Conservation (phyloP, 2,329 filamentous ascomycete genomes). For the Raffaelea albimanens region DNA sequence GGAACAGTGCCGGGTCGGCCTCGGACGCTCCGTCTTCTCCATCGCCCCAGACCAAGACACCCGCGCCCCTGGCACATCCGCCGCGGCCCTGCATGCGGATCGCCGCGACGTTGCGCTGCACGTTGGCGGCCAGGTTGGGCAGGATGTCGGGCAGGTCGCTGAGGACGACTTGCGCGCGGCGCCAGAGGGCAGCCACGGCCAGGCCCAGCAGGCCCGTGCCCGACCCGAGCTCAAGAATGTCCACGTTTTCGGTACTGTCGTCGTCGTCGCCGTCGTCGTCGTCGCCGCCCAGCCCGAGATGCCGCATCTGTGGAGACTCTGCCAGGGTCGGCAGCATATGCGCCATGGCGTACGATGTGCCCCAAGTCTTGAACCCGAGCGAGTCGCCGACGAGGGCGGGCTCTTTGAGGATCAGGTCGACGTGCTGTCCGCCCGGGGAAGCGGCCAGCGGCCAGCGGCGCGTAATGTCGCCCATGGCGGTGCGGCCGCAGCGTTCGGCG, state of each 20-base stretch:
- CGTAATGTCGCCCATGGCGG: constrained; percentile 47
- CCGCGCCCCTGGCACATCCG: constrained; percentile 46
- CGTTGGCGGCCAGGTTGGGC: constrained; percentile 69
- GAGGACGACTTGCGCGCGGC: constrained; percentile 51
- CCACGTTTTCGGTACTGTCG: constrained; percentile 19
- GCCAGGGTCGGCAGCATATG: constrained; percentile 45
- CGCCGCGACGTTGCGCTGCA: constrained; percentile 49
- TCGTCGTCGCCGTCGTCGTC: constrained; percentile 24
- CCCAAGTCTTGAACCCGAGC: constrained; percentile 92
- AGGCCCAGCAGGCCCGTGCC: constrained; percentile 89
- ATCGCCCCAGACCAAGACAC: constrained; percentile 62
- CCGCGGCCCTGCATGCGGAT: constrained; percentile 44
- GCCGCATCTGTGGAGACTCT: neutral
- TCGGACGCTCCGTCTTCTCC: constrained; percentile 21
- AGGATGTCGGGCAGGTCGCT: constrained; percentile 83
- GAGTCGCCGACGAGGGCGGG: constrained; percentile 82
- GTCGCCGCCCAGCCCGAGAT: neutral
- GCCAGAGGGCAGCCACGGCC: constrained; percentile 66
- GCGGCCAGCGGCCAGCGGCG: constrained; percentile 42
- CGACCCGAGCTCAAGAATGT: constrained; percentile 70
- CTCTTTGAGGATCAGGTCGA: constrained; percentile 69
- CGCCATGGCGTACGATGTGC: constrained; percentile 77
- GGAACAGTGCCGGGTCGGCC: constrained; percentile 34
- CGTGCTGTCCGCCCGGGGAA: constrained; percentile 21
- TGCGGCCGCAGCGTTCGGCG: constrained; percentile 74